Evolutionary conservation across 768 basidiomycete species (phyloP).

Genomic region (Trametes coccinea): DNA sequence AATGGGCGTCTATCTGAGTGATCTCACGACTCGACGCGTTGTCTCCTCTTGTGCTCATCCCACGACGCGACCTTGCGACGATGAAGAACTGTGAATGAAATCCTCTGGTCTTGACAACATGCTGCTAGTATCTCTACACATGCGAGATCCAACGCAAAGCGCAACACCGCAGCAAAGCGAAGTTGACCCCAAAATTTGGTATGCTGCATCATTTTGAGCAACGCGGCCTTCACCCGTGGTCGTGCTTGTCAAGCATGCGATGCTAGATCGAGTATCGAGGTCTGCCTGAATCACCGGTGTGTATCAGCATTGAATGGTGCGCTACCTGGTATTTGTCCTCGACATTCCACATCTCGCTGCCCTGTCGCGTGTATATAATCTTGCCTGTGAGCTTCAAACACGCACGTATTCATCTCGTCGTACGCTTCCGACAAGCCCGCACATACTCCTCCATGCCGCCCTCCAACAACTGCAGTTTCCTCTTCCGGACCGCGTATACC

Average conservation of each 20-base stretch:
- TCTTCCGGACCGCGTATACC: constrained; percentile 91
- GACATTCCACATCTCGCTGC: neutral
- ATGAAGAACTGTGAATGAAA: no score
- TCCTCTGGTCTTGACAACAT: no score
- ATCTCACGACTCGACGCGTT: neutral
- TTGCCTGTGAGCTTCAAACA: no score
- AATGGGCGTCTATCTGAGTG: neutral
- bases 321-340: constrained; percentile 19
- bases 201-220: constrained; percentile 21
- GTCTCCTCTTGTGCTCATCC: neutral
- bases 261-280: constrained; percentile 15
- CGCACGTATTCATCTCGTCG: neutral
- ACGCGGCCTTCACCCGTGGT: constrained; percentile 12
- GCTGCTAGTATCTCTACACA: no score
- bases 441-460: constrained; percentile 21
- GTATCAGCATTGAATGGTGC: constrained; percentile 16
- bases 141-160: no score
- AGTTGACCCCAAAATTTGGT: no score
- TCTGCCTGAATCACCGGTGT: constrained; percentile 22
- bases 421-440: constrained; percentile 7
- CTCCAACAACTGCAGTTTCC: constrained; percentile 62
- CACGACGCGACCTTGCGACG: neutral
- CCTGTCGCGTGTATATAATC: neutral
- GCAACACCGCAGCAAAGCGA: no score
- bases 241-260: constrained; percentile 23